Evolutionary conservation across 371 early-diverging fungal species (phyloP), one percentile per base, ranked within the genome.

Genomic region (Apophysomyces trapeziformis): DNA sequence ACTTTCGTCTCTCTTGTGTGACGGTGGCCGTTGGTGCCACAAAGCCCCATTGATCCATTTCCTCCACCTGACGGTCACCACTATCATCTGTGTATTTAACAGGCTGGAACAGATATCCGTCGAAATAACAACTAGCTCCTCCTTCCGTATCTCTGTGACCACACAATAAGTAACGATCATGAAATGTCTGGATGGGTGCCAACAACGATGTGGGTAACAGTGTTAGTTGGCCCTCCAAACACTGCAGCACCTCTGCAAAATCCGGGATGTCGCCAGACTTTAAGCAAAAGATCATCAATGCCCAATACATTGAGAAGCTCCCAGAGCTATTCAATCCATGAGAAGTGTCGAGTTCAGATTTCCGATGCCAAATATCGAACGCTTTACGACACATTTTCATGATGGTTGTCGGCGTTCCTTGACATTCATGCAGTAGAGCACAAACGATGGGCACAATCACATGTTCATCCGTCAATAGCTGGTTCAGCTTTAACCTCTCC

Each of bases 381-480:
- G 70, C 78, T 16, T 72, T 68, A 12, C 64, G 63, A 35, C 72
- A 72, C 59, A 74, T 69, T 3, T 58, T 36, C 16, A 70, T 59
- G 14, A 74, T 68, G 11, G 66, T 59, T 6, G 50, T 47, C 1
- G 70, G 69, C 7, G 67, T 58, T 8, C 70, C 73, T 32, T 65
- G 56, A 57, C 77, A 80, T 65, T 77, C 74, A 13, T 68, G 67
- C 4, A 80, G 43, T 1, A 80, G 8, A 0, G 70, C 61, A 47
- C 78, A 76, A 13, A 78, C 37, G 13, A 78, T 68, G 13, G 81
- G 81, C 14, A 68, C 71, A 14, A 76, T 44, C 0, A 80, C 68
- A n/a, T 72, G 70, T 6, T 78, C 76, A 18, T 80, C 67, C 18
- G 71, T 64, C 32, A 78, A 45, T 18, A 80, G 57, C n/a, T 46